These are phyloP conservation scores for Auricularia sp. DNA, from an alignment of 768 basidiomycete species.

Conservation along the genomic window DNA sequence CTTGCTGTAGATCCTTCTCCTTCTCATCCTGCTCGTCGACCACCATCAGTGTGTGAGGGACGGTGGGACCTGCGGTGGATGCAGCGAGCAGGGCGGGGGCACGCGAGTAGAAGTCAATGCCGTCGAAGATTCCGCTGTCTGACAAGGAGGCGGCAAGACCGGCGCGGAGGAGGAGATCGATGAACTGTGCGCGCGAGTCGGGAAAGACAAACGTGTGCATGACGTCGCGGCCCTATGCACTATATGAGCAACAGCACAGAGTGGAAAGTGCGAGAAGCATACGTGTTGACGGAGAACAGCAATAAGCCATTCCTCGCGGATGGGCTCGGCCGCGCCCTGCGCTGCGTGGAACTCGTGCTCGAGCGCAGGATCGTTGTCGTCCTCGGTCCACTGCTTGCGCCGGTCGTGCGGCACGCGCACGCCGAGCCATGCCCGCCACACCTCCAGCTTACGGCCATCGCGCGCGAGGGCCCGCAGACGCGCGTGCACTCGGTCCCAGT, in stretches of 20 bases:
- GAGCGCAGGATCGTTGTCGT: constrained; percentile 22
- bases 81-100: too few species aligned
- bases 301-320: constrained; percentile 35
- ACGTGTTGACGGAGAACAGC: constrained; percentile 43
- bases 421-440: constrained; percentile 66
- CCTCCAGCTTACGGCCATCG: constrained; percentile 67
- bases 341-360: background rate
- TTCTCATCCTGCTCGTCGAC: too few species aligned
- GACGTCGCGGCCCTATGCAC: constrained; percentile 34
- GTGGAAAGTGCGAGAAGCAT: too few species aligned
- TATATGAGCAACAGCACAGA: too few species aligned
- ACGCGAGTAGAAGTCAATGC: background rate
- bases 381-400: constrained; percentile 38
- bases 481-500: constrained; percentile 50
- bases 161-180: constrained; percentile 42
- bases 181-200: constrained; percentile 60
- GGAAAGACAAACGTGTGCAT: constrained; percentile 54
- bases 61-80: too few species aligned
- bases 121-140: background rate
- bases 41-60: too few species aligned
- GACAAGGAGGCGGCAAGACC: constrained; percentile 26
- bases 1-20: too few species aligned
- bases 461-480: constrained; percentile 44
- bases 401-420: constrained; percentile 21
- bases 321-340: constrained; percentile 1